Conservation (phyloP, 306 rosid species). For the Lathyrus sativus region DNA sequence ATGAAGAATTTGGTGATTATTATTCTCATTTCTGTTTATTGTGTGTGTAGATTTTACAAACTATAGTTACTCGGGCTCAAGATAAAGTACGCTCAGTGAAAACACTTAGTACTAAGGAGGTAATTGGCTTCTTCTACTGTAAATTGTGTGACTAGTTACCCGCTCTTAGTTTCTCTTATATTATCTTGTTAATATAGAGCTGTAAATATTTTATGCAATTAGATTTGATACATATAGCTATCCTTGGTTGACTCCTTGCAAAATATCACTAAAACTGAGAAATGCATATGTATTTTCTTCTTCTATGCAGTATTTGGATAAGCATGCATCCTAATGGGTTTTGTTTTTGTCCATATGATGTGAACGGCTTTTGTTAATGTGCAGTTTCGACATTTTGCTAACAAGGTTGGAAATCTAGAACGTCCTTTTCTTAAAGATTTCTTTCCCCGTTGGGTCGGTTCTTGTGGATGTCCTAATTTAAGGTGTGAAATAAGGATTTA, state of each 20-base stretch:
- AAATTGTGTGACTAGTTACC: constrained; percentile 21
- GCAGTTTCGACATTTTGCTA: constrained; percentile 98
- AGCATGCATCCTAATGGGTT: background rate
- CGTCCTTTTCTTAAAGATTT: constrained; percentile 98
- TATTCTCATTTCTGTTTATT: constrained; percentile 30
- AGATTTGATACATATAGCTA: constrained; percentile 2
- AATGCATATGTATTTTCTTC: background rate
- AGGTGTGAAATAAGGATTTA: constrained; percentile 53
- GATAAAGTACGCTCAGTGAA: constrained; percentile 70
- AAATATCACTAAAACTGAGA: constrained; percentile 2
- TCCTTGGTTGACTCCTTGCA: constrained; percentile 6
- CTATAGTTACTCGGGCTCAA: constrained; percentile 81
- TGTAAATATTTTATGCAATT: background rate
- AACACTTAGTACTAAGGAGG: constrained; percentile 96
- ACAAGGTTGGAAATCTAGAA: constrained; percentile 95
- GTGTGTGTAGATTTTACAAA: constrained; percentile 76
- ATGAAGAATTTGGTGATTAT: constrained; percentile 23
- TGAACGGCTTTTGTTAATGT: constrained; percentile 24
- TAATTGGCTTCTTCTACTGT: constrained; percentile 38
- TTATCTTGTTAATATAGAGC: constrained; percentile 11
- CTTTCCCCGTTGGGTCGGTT: constrained; percentile 95
- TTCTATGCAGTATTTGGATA: background rate
- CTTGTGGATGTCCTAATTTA: constrained; percentile 88
- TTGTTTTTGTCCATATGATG: background rate
- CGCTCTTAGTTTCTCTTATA: background rate